These are phyloP conservation scores for Sclerotinia glacialis DNA, from an alignment of 2,329 filamentous ascomycete genomes.

Conservation along the genomic window DNA sequence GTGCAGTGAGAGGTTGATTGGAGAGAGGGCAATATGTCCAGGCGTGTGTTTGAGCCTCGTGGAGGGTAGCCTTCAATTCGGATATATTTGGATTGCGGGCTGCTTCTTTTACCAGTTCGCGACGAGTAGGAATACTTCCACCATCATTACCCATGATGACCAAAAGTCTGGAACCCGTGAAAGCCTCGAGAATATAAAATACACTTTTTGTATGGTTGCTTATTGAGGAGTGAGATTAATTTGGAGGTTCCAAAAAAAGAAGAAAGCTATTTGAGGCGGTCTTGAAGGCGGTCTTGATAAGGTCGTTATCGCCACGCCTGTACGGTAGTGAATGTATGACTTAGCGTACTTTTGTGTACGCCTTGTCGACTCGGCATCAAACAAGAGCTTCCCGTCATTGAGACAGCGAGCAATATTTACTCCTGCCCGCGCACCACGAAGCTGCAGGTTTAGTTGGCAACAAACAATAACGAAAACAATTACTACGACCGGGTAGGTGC, in stretches of 20 bases:
- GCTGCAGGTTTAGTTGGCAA: not conserved
- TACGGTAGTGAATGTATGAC: not conserved
- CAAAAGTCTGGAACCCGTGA: not conserved
- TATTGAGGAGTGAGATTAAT: not conserved
- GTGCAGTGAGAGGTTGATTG: slow-evolving; percentile 63
- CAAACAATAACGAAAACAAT: slow-evolving; percentile 14
- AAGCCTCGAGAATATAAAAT: not conserved
- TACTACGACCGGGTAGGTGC: slow-evolving; percentile 21
- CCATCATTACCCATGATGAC: slow-evolving; percentile 89
- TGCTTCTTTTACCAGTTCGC: slow-evolving; percentile 93
- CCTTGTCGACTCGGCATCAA: slow-evolving; percentile 1
- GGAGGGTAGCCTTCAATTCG: slow-evolving; percentile 83
- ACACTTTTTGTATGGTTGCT: not conserved
- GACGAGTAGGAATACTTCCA: slow-evolving; percentile 90
- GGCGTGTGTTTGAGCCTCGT: slow-evolving; percentile 79
- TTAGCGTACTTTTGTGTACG: slow-evolving; percentile 4
- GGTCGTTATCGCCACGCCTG: slow-evolving; percentile 3
- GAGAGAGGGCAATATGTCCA: slow-evolving; percentile 91
- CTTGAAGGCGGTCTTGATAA: slow-evolving; percentile 10
- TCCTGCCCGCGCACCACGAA: not conserved
- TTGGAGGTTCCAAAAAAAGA: not conserved
- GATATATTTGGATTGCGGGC: slow-evolving; percentile 77
- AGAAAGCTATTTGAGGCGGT: not conserved
- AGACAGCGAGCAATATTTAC: not conserved
- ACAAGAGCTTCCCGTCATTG: not conserved